Conservation (phyloP, 2,329 filamentous ascomycete genomes). For the Talaromyces albobiverticillius region DNA sequence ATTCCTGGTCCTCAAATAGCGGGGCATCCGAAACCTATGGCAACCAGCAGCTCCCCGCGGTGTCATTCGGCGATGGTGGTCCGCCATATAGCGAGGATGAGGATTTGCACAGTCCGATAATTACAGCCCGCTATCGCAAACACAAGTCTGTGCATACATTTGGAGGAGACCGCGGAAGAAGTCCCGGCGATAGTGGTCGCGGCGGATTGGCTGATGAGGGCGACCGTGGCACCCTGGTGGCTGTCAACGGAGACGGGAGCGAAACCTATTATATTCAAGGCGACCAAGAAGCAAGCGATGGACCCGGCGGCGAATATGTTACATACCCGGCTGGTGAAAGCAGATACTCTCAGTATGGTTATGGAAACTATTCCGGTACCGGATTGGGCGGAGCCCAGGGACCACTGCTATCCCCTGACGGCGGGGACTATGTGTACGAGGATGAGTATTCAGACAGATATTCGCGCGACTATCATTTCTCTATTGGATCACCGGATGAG, state of each 20-base stretch:
- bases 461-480: conserved; percentile 90
- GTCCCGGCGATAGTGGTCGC: conserved; percentile 41
- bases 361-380: conserved; percentile 28
- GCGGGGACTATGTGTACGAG: conserved; percentile 32
- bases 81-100: conserved; percentile 95
- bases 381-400: conserved; percentile 46
- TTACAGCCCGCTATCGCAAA: conserved; percentile 81
- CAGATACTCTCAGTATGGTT: conserved; percentile 48
- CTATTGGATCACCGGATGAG: conserved; percentile 90
- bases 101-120: conserved; percentile 83
- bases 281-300: conserved; percentile 60
- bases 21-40: conserved; percentile 51
- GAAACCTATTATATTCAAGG: conserved; percentile 72
- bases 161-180: conserved; percentile 47
- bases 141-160: conserved; percentile 61
- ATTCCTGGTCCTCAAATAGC: conserved; percentile 53
- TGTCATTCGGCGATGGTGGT: conserved; percentile 74
- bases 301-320: conserved; percentile 75
- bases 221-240: conserved; percentile 66
- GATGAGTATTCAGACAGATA: conserved; percentile 64
- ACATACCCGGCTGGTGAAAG: conserved; percentile 69
- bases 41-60: conserved; percentile 72
- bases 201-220: conserved; percentile 49
- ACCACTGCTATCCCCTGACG: conserved; percentile 37
- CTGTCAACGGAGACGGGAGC: conserved; percentile 66